Conservation (phyloP, 768 basidiomycete genomes). For the Xerocomellus amylosporus region DNA sequence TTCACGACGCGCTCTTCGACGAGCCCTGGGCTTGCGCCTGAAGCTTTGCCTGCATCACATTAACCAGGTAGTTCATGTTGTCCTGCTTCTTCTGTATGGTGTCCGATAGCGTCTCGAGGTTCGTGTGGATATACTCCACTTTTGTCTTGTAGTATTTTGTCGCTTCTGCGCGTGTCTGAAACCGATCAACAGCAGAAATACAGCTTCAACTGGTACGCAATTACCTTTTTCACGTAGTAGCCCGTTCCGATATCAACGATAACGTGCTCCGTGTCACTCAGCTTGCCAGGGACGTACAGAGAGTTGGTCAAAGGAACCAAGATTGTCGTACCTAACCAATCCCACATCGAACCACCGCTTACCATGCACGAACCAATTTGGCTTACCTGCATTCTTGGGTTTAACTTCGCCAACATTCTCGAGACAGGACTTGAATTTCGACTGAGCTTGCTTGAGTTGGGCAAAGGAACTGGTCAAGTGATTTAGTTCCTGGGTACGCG, state of each 20-base stretch:
- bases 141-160: conserved; percentile 78
- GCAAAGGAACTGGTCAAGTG: conserved; percentile 90
- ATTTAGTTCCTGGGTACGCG: conserved; percentile 69
- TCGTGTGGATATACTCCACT: conserved; percentile 75
- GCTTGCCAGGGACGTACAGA: conserved; percentile 90
- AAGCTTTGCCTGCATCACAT: conserved; percentile 68
- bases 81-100: conserved; percentile 91
- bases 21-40: conserved; percentile 24
- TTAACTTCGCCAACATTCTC: conserved; percentile 77
- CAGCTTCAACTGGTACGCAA: conserved; percentile 6
- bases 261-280: conserved; percentile 79
- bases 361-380: background rate
- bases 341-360: background rate
- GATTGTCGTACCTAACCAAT: conserved; percentile 69
- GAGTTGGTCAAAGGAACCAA: conserved; percentile 93
- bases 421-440: conserved; percentile 86
- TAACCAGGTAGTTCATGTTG: conserved; percentile 72
- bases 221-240: conserved; percentile 92
- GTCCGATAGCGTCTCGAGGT: conserved; percentile 83
- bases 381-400: conserved; percentile 59
- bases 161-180: conserved; percentile 80
- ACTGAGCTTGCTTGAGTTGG: conserved; percentile 89
- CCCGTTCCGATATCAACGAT: conserved; percentile 96
- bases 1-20: conserved; percentile 23
- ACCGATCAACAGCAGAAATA: conserved; percentile 1